Evolutionary conservation across 2,329 filamentous ascomycete genomes (phyloP).

Genomic region (Purpureocillium lavendulum): DNA sequence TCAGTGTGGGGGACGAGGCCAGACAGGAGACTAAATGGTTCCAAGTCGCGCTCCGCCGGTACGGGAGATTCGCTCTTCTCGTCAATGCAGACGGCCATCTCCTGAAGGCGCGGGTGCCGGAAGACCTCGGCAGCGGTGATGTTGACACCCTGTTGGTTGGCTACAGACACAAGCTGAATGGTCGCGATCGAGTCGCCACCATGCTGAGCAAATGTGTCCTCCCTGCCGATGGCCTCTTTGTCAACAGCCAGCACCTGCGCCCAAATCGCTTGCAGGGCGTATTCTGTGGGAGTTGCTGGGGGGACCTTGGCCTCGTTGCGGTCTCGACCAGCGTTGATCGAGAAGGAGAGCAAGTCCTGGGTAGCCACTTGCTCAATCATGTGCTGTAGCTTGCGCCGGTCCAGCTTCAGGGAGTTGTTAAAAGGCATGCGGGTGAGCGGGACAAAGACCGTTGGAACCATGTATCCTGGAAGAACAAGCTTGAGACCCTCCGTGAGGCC

Average conservation of each 20-base stretch:
- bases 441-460: constrained; percentile 1
- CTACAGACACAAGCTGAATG: constrained; percentile 6
- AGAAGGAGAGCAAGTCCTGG: not conserved
- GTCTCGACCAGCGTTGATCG: not conserved
- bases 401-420: not conserved
- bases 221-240: constrained; percentile 16
- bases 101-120: constrained; percentile 2
- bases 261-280: constrained; percentile 26
- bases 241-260: constrained; percentile 28
- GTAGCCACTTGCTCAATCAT: not conserved
- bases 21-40: not conserved
- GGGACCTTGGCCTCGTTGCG: not conserved
- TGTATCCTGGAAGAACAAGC: not conserved
- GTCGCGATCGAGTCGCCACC: constrained; percentile 26
- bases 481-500: not conserved
- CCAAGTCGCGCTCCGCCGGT: not conserved
- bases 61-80: not conserved
- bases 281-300: not conserved
- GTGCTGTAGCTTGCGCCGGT: not conserved
- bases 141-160: constrained; percentile 1
- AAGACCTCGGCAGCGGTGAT: constrained; percentile 14
- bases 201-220: constrained; percentile 12
- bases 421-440: not conserved
- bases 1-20: not conserved
- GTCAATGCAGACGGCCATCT: not conserved